Base-by-base conservation (phyloP, 164 flowering plant species). In the Vitis rotundifolia region DNA sequence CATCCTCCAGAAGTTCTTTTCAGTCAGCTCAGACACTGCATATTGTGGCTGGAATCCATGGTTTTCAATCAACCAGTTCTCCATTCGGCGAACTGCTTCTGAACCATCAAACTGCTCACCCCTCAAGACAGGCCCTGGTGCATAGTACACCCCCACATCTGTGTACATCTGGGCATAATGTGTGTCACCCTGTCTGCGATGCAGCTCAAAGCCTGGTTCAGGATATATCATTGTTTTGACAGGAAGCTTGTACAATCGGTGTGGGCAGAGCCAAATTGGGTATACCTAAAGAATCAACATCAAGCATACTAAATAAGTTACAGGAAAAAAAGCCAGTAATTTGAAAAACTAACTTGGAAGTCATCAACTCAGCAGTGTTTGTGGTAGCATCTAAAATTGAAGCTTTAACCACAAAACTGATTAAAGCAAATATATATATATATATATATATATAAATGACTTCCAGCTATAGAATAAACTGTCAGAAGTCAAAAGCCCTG, bases 241-340 rank as follows among this genome's bases (percentile, higher is more conserved):
- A 0, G 99, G 98, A 19, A 85, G 89, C 81, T 89, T 91, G 89
- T 66, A 96, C 70, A 93, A 71, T 62, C 88, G 83, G 83, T 96
- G 98, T 11, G 99, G 99, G 79, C 99, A 95, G 31, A 96, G 93
- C 99, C 99, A 93, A 60, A 96, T 77, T 3, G 99, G 99, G 74
- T 96, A 94, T 6, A 94, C 89, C 98, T 94, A 49, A 0, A 55
- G 11, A 61, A 53, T 14, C 3, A 66, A 10, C 49, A 55, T 59
- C 7, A 15, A 54, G 57, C 15, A 68, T 5, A 15, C 6, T 55
- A 54, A 66, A 19, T 37, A 37, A 9, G 9, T 8, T n/a, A n/a
- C 8, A 51, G 26, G 3, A 5, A 48, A 29, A 29, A 11, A 18
- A 22, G 6, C 9, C 10, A 59, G 28, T 37, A 37, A 37, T 37